A percentile compares a stretch with the other conserved stretches of the same genome.
Conservation (phyloP, 1,284 basidiomycete genomes). For the Rhodofomes roseus region DNA sequence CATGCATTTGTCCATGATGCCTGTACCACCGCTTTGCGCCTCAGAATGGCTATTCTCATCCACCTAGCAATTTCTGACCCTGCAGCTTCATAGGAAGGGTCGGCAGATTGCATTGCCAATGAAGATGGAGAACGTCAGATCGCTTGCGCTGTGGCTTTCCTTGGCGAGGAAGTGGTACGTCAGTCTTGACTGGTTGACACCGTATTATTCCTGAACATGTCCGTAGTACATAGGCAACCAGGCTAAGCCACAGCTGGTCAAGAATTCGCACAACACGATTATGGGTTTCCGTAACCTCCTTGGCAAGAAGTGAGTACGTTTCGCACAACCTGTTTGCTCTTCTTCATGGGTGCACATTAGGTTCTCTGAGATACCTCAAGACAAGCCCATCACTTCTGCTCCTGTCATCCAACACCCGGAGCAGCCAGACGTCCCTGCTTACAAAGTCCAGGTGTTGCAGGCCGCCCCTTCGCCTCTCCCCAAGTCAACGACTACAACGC, state of each 20-base stretch:
- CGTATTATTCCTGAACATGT: background rate
- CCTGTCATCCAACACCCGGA: slow-evolving; percentile 77
- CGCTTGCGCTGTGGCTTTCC: slow-evolving; percentile 91
- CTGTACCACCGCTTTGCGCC: background rate
- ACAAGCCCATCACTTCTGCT: slow-evolving; percentile 50
- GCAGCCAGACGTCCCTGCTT: slow-evolving; percentile 72
- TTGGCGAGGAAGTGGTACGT: slow-evolving; percentile 84
- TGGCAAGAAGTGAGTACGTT: slow-evolving; percentile 72
- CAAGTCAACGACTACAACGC: slow-evolving; percentile 51
- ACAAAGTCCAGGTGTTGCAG: slow-evolving; percentile 81
- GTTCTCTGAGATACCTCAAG: slow-evolving; percentile 72
- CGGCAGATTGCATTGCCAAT: slow-evolving; percentile 94
- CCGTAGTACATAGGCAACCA: slow-evolving; percentile 95
- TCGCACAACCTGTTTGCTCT: background rate
- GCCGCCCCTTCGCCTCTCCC: slow-evolving; percentile 63
- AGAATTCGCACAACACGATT: slow-evolving; percentile 94
- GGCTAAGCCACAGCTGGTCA: slow-evolving; percentile 92
- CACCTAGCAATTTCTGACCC: background rate
- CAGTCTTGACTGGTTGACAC: background rate
- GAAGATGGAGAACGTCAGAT: slow-evolving; percentile 99
- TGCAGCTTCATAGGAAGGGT: slow-evolving; percentile 60
- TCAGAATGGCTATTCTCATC: background rate
- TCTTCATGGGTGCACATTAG: slow-evolving; percentile 30
- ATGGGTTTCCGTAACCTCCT: slow-evolving; percentile 91
- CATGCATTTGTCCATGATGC: background rate